Base-by-base conservation (phyloP, 352 stramenopile genomes). In the Phytophthora constricta region DNA sequence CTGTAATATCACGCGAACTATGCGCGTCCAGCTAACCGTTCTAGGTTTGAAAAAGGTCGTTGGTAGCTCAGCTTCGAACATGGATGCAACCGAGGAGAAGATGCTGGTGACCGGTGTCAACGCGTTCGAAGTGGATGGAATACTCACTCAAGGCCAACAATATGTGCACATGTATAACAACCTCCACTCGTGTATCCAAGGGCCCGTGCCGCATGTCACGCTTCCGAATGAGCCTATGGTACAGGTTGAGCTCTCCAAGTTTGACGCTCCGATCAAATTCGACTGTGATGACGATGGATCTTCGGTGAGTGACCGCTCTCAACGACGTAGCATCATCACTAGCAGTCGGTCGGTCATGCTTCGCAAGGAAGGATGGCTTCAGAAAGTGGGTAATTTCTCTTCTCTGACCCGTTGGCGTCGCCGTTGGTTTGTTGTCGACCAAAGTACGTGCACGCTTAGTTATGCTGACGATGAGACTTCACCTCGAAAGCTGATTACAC, bases 81-180 rank as follows among this genome's bases (percentile, higher is more conserved):
- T 82, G 49, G 62, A 79, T 53, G 70, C 65, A 10, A 57, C 59
- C 1, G 80, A 90, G 50, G 87, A 96, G 62, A 87, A 77, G 20
- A 92, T 96, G 62, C 72, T 96, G 3, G 82, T 91, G 25, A 93
- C 86, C 0, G 87, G 87, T 13, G 67, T 96, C 60, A 96, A 96
- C 58, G 82, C 81, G 1, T 96, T 96, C 22, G 84, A 94, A 20
- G 86, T 96, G 20, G 84, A 94, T 58, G 85, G 85, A 26, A 68
- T 65, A 50, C 69, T 96, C 5, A 69, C 68, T 2, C 85, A 94
- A 50, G 85, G 87, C 17, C 67, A 76, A 10, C 84, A 87, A 25
- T 96, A 94, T 62, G 76, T 90, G 20, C 77, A 82, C 53, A 93
- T 96, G 87, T 79, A 89, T 61, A 91, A 90, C 74, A 96, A 94